A percentile compares a stretch with the other conserved stretches of the same genome.
Evolutionary conservation across 2,329 filamentous ascomycete species (phyloP).

Genomic region (Ceratocystis alfenasii): DNA sequence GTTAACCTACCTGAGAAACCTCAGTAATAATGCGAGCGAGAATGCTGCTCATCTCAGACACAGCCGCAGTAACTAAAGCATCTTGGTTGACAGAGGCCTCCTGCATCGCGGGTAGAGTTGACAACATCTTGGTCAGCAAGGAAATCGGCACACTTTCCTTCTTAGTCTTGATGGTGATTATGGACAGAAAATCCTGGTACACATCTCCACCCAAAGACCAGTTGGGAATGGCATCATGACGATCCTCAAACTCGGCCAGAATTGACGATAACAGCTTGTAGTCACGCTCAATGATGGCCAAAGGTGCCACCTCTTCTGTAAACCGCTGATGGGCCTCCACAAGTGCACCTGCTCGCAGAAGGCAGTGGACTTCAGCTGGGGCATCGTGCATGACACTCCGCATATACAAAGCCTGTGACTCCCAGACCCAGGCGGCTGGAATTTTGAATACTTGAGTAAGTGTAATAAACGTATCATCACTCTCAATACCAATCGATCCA

Average conservation of each 20-base stretch:
- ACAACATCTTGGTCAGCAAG: constrained; percentile 45
- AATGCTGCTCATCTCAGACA: constrained; percentile 68
- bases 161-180: constrained; percentile 36
- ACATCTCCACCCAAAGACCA: constrained; percentile 75
- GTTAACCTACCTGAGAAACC: constrained; percentile 36
- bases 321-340: constrained; percentile 77
- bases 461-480: constrained; percentile 41
- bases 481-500: constrained; percentile 48
- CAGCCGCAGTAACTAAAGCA: constrained; percentile 53
- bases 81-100: constrained; percentile 32
- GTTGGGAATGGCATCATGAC: constrained; percentile 49
- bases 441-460: constrained; percentile 56
- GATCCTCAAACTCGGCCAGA: constrained; percentile 57
- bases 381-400: constrained; percentile 59
- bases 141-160: constrained; percentile 34
- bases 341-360: constrained; percentile 65
- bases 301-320: constrained; percentile 66
- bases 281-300: constrained; percentile 69
- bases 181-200: constrained; percentile 51
- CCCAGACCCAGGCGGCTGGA: constrained; percentile 69
- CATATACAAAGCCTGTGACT: constrained; percentile 73
- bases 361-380: constrained; percentile 60
- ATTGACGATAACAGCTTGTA: constrained; percentile 57
- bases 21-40: constrained; percentile 55
- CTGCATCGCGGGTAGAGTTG: constrained; percentile 45